Base-by-base conservation (phyloP, 2,329 filamentous ascomycete genomes). In the Fusarium miscanthi region DNA sequence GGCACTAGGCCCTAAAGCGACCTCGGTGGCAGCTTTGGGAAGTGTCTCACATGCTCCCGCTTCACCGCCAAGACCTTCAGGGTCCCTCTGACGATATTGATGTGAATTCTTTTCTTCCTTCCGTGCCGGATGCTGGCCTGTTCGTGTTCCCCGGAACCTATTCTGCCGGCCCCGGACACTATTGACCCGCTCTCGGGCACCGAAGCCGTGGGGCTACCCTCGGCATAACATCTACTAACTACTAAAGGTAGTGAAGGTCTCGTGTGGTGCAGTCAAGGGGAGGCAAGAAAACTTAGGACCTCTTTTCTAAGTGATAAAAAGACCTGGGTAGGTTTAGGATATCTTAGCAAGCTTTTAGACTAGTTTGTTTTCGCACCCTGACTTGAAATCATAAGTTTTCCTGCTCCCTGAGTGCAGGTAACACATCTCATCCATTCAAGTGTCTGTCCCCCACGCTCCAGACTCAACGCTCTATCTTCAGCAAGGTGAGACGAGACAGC, bases 11-110 rank as follows among this genome's bases (percentile, higher is more conserved):
- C 63, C 68, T 75, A 72, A 12, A 23, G 49, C 14, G 23, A 23
- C 51, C 38, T 77, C 73, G 75, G 75, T 77, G 67, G 67, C 73
- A 61, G 59, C 69, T 75, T 76, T 70, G 25, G 73, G 75, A 46
- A 77, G 63, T 75, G 21, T 66, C 69, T 77, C 75, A 68, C 75
- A 74, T 77, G 75, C 61, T 59, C 64, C 38, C 40, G 30, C 70
- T 70, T 71, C 70, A 73, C 70, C 70, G 70, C 70, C 66, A 73
- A 73, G 66, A 73, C 62, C 45, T 59, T 52, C 57, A 63, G 68
- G 69, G 46, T 72, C 54, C 23, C 52, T 51, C 37, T 52, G 45
- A 41, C 35, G 42, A 72, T 66, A 35, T 31, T 51, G 54, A 62
- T 23, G 31, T 31, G 42, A 52, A 66, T 52, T 43, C 48, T 59